phyloP scores from a whole-genome alignment of 352 stramenopile species.

The Phytopythium montanum region DNA sequence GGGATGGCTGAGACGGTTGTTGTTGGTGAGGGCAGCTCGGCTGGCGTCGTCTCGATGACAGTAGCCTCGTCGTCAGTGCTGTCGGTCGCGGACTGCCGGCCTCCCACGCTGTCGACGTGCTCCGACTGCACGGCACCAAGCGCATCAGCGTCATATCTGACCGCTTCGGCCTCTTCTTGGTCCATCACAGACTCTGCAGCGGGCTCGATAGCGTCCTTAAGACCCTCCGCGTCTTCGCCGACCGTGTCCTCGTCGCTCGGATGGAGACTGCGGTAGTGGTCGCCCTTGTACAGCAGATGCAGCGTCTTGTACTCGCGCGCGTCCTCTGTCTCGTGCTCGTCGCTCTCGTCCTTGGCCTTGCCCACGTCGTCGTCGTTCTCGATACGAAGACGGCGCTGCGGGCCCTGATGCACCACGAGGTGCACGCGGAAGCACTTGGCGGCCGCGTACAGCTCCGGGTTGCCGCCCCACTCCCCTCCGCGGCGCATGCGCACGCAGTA shows the following conservation, averaged over 20 bases:
- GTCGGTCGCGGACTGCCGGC: background rate
- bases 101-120: background rate
- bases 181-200: background rate
- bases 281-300: constrained; percentile 42
- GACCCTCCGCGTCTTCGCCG: background rate
- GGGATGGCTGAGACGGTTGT: background rate
- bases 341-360: constrained; percentile 10
- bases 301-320: constrained; percentile 24
- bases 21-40: background rate
- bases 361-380: constrained; percentile 27
- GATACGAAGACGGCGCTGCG: constrained; percentile 37
- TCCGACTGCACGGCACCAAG: background rate
- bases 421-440: constrained; percentile 54
- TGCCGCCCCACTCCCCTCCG: constrained; percentile 55
- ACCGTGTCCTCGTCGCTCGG: constrained; percentile 18
- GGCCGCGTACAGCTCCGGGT: constrained; percentile 55
- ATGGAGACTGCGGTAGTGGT: constrained; percentile 56
- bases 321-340: background rate
- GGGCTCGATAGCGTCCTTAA: background rate
- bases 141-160: background rate
- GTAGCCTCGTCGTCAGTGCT: background rate
- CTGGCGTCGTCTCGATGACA: background rate
- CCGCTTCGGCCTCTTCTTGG: background rate
- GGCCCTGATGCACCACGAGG: constrained; percentile 57
- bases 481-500: constrained; percentile 49